Percentiles rank a stretch among this genome's conserved stretches.
Conservation (phyloP, 257 asterid genomes). For the Ophiorrhiza pumila region DNA sequence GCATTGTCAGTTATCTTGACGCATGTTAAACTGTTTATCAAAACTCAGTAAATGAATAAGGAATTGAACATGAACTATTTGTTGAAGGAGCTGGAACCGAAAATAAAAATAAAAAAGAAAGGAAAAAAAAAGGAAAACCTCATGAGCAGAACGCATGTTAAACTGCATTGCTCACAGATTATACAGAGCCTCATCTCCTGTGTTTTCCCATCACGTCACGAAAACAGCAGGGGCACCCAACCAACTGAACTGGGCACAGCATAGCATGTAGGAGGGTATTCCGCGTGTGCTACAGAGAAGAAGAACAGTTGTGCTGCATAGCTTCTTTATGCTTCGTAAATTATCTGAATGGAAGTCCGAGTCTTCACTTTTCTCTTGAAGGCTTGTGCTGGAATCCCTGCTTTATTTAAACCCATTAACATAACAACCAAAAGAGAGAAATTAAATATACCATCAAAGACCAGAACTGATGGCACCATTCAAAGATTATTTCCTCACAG, state of each 20-base stretch:
- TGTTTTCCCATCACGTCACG: not conserved
- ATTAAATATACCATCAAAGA: not conserved
- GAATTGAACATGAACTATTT: too few relatives aligned
- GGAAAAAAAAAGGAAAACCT: too few relatives aligned
- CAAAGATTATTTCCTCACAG: not conserved
- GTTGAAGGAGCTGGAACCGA: too few relatives aligned
- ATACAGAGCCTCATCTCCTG: not conserved
- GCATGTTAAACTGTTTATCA: too few relatives aligned
- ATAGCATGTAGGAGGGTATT: not conserved
- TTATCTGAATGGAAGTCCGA: not conserved
- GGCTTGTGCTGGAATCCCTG: not conserved
- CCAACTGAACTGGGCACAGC: not conserved
- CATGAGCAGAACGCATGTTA: too few relatives aligned
- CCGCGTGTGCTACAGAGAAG: not conserved
- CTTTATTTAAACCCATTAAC: constrained; percentile 1
- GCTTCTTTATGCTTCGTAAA: not conserved
- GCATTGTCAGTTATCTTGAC: too few relatives aligned
- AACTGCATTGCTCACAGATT: too few relatives aligned
- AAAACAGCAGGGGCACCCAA: not conserved
- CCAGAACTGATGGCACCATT: constrained; percentile 18
- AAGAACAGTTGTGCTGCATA: not conserved
- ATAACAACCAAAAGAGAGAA: not conserved
- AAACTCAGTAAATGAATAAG: too few relatives aligned
- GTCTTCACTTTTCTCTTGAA: not conserved
- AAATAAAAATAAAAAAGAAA: too few relatives aligned